Conservation (phyloP, 257 asterid species). For the Buddleja alternifolia region DNA sequence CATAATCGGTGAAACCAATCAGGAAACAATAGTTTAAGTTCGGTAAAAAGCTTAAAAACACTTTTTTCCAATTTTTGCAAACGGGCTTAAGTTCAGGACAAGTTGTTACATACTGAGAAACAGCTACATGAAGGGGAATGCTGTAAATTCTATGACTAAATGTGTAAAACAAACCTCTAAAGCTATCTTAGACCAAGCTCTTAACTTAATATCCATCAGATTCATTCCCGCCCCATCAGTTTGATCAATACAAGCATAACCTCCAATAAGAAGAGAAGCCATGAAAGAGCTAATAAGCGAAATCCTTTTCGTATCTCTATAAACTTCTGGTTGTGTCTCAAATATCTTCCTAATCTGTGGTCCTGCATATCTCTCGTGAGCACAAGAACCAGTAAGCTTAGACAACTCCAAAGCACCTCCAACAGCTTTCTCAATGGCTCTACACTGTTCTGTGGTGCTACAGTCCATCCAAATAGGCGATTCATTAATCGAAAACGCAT, state of each 20-base stretch:
- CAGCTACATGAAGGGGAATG: background rate
- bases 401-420: slow-evolving; percentile 67
- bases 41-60: too few relatives aligned
- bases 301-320: slow-evolving; percentile 55
- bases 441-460: slow-evolving; percentile 61
- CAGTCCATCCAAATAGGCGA: slow-evolving; percentile 72
- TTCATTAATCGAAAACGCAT: slow-evolving; percentile 54
- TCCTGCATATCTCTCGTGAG: slow-evolving; percentile 61
- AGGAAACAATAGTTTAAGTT: too few relatives aligned
- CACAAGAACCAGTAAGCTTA: slow-evolving; percentile 63
- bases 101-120: background rate
- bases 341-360: slow-evolving; percentile 65
- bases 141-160: background rate
- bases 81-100: background rate
- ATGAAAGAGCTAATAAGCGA: slow-evolving; percentile 66
- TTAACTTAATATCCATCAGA: slow-evolving; percentile 59
- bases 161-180: slow-evolving; percentile 47
- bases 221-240: slow-evolving; percentile 83
- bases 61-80: too few relatives aligned
- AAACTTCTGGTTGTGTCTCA: slow-evolving; percentile 55
- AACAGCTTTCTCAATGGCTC: slow-evolving; percentile 55
- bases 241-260: slow-evolving; percentile 61
- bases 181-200: slow-evolving; percentile 53
- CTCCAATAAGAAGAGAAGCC: slow-evolving; percentile 64
- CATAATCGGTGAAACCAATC: too few relatives aligned